Evolutionary conservation across 495 filamentous ascomycete species (phyloP).

Genomic region (Daldinia bambusicola): DNA sequence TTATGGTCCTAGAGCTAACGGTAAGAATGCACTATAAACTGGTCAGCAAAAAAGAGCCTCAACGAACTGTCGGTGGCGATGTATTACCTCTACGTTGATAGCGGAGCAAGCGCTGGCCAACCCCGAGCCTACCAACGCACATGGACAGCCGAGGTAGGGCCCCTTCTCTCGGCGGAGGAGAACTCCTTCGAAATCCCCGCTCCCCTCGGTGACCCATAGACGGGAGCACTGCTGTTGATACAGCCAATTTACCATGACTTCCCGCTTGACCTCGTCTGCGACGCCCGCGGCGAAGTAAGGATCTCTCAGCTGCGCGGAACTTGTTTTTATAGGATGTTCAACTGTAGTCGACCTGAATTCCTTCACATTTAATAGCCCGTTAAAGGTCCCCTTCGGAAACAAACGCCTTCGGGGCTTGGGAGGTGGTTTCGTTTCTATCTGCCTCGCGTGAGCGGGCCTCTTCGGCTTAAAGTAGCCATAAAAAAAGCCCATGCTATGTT

Average conservation of each 20-base stretch:
- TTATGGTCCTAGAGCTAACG: constrained; percentile 78
- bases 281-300: constrained; percentile 52
- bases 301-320: too few relatives aligned
- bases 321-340: too few relatives aligned
- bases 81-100: constrained; percentile 72
- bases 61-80: not conserved
- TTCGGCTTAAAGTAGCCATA: constrained; percentile 69
- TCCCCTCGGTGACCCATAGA: constrained; percentile 75
- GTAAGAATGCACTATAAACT: constrained; percentile 75
- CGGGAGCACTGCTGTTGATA: constrained; percentile 79
- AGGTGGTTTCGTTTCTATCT: constrained; percentile 35
- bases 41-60: constrained; percentile 12
- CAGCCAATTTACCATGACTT: constrained; percentile 84
- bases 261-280: constrained; percentile 80
- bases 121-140: constrained; percentile 63
- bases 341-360: too few relatives aligned
- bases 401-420: constrained; percentile 21
- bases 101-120: constrained; percentile 71
- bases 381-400: constrained; percentile 42
- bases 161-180: constrained; percentile 77
- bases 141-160: constrained; percentile 75
- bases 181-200: constrained; percentile 74
- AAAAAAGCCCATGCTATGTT: constrained; percentile 65
- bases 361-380: constrained; percentile 29
- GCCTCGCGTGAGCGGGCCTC: constrained; percentile 50